Base-by-base conservation (phyloP, 2,329 filamentous ascomycete genomes). In the Aureobasidium vineae region DNA sequence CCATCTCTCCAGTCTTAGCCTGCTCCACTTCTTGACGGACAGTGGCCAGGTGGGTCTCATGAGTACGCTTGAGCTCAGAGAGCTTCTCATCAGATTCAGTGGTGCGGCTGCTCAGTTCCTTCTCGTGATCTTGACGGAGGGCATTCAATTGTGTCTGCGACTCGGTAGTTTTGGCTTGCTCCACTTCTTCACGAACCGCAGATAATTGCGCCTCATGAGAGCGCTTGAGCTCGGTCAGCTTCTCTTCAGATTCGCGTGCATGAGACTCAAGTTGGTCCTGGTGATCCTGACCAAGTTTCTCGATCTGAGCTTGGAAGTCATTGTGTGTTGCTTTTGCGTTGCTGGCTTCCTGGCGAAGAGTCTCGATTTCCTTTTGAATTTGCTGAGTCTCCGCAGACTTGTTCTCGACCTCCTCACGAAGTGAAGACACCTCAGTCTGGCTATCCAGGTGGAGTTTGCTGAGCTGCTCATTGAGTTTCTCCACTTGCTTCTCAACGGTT, bases 401-500 rank as follows among this genome's bases (percentile, higher is more conserved):
- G 13, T 19, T 36, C 31, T 63, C 45, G 15, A 63, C 16, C 28
- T 63, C 28, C 23, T 63, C 28, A 28, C 59, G 59, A 11, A 63
- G 33, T 3, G 33, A 19, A 21, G 45, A 52, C 15, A 63, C 15
- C 33, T 63, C 41, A 5, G 28, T 26, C 59, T 63, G 21, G 5
- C 38, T 63, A 23, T 63, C 47, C 8, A 63, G 7, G 31, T 36
- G 59, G 11, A 63, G 59, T 16, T 63, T 47, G 59, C 45, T 63
- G 15, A 63, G 59, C 28, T 63, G 59, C 28, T 59, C 63, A 3
- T 66, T 52, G 5, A 66, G 43, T 13, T 52, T 38, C 23, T 61
- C 38, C 11, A 63, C 53, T 47, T 65, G 60, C 26, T 61, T 43
- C 54, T 67, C 61, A 15, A 49, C 59, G 15, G 33, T 53, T 36